Evolutionary conservation across 2,329 filamentous ascomycete genomes (phyloP), one percentile per base, ranked within the genome.

Genomic region (Beauveria pseudobassiana): DNA sequence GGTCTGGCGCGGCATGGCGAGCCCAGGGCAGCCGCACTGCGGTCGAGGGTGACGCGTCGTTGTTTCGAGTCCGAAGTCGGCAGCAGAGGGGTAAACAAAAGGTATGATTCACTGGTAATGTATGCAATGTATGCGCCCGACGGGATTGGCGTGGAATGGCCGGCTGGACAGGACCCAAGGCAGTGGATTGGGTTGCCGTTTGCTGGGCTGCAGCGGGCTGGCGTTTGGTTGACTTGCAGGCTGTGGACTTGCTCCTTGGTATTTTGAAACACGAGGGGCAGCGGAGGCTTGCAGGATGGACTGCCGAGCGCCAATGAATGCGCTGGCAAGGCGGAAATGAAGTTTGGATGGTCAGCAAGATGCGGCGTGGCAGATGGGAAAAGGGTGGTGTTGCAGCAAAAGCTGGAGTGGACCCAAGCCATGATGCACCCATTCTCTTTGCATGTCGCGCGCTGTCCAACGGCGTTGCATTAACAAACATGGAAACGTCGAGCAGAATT

Each of bases 1-100:
- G 24, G 78, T 70, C 46, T 78, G 73, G 30, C 76, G 79, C 22
- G 72, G 65, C 81, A 84, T 83, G 20, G 57, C 63, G 64, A 42
- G 22, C 46, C 40, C 45, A 26, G 45, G n/a, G 20, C 42, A 30
- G 48, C 14, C 54, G 38, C 6, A 12, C 4, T 42, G 57, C 49
- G 20, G 20, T 42, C 40, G 49, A 50, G 55, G 55, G 5, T 50
- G 59, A 55, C 51, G 59, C 50, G 59, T 55, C 49, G 22, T 49
- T 46, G 16, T 43, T 12, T 61, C 42, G 52, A 55, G 34, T 56
- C 59, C 59, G 59, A 62, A 30, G 45, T 62, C 59, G 59, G 60
- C 20, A 20, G 18, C 16, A 24, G 24, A 22, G 43, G 20, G 40
- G 30, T 20, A 43, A 28, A 28, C 9, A 16, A 43, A n/a, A 42